Percentiles rank a stretch among this genome's conserved stretches.
Conservation (phyloP, 2,329 filamentous ascomycete species). For the Paecilomyces dactylethromorphus region DNA sequence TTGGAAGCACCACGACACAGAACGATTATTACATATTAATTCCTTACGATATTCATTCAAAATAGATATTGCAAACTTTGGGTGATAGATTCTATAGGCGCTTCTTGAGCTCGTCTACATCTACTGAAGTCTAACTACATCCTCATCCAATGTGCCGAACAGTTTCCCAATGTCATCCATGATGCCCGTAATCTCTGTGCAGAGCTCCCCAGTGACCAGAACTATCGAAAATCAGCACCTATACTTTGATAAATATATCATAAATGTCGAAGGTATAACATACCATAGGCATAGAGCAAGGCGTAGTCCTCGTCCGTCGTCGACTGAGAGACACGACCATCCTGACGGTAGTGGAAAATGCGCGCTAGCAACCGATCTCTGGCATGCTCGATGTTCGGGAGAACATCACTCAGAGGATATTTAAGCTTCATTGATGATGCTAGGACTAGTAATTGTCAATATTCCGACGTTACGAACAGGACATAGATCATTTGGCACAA, state of each 20-base stretch:
- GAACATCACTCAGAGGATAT: slow-evolving; percentile 82
- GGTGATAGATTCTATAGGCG: not conserved
- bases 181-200: slow-evolving; percentile 49
- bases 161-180: slow-evolving; percentile 51
- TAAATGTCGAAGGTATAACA: slow-evolving; percentile 18
- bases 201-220: slow-evolving; percentile 56
- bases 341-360: slow-evolving; percentile 78
- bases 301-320: slow-evolving; percentile 66
- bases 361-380: slow-evolving; percentile 79
- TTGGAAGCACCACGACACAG: not conserved
- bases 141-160: slow-evolving; percentile 57
- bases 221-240: slow-evolving; percentile 32
- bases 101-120: not conserved
- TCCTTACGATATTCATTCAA: not conserved
- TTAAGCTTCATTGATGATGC: slow-evolving; percentile 91
- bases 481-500: not conserved
- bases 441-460: slow-evolving; percentile 59
- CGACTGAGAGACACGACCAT: slow-evolving; percentile 46
- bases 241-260: not conserved
- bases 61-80: not conserved
- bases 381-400: slow-evolving; percentile 74
- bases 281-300: slow-evolving; percentile 82
- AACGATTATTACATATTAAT: not conserved
- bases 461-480: not conserved
- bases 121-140: slow-evolving; percentile 51